A percentile compares a stretch with the other conserved stretches of the same genome.
phyloP scores from a whole-genome alignment of 2,329 filamentous ascomycete species.

The Orbilia javanica region DNA sequence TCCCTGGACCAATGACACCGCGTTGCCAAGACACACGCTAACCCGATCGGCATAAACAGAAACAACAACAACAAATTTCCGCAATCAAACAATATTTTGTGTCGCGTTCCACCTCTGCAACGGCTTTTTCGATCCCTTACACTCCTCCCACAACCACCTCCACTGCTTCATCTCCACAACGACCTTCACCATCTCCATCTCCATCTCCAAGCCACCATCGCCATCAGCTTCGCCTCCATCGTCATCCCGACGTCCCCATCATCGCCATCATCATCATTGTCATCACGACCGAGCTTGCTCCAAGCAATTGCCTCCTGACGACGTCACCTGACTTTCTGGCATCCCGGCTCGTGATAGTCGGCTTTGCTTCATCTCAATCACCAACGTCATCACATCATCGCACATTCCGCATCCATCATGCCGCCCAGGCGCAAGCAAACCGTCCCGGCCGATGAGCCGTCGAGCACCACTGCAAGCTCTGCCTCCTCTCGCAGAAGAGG shows the following conservation, averaged over 20 bases:
- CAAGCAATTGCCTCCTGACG: neutral
- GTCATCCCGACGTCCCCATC: neutral
- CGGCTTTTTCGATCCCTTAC: neutral
- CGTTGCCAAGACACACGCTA: slow-evolving; percentile 24
- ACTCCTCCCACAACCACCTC: slow-evolving; percentile 1
- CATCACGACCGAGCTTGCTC: neutral
- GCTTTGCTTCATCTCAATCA: neutral
- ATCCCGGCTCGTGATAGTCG: slow-evolving; percentile 19
- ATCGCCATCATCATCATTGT: slow-evolving; percentile 10
- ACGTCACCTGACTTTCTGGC: neutral
- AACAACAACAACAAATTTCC: slow-evolving; percentile 56
- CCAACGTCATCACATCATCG: neutral
- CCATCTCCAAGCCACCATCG: neutral
- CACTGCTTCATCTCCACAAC: slow-evolving; percentile 1
- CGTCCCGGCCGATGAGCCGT: neutral
- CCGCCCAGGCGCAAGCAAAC: slow-evolving; percentile 7
- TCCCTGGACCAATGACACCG: slow-evolving; percentile 26
- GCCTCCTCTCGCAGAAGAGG: neutral
- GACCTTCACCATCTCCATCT: neutral
- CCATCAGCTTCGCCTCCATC: neutral
- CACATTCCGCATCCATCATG: neutral
- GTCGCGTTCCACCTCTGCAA: slow-evolving; percentile 42
- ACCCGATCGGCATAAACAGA: slow-evolving; percentile 46
- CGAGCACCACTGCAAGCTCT: neutral
- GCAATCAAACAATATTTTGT: slow-evolving; percentile 42